Evolutionary conservation across 2,329 filamentous ascomycete species (phyloP), one percentile per base, ranked within the genome.

Genomic region (Exophiala oligosperma): DNA sequence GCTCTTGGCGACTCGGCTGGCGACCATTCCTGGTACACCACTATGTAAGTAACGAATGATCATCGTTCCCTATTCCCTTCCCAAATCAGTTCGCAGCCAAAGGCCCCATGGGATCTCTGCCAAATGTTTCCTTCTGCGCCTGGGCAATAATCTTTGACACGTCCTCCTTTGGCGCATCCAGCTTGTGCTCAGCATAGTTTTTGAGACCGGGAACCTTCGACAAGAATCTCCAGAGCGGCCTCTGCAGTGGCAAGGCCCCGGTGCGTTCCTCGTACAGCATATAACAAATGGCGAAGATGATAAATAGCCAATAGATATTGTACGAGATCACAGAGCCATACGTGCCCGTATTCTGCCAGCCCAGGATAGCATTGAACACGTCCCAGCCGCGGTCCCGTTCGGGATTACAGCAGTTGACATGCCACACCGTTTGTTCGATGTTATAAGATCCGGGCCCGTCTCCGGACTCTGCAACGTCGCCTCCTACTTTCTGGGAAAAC

Each of bases 261-360:
- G 46, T 48, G 11, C 46, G 46, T 11, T 48, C 46, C 28, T 48
- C 46, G 46, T 48, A 48, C 11, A 48, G 24, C 46, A 48, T 48
- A n/a, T 3, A 48, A 14, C 23, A 48, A 70, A 93, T 90, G 4
- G 80, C 81, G 14, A 79, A 60, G 56, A 92, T 91, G 64, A 91
- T 80, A 7, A 78, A 79, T 51, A 94, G 74, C 92, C 91, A 96
- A 77, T 96, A 96, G n/a, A 93, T 58, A 70, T 94, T 95, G 77
- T 96, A 96, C 1, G 89, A 86, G 62, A 96, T 85, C 63, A 96
- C 88, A 1, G 90, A 92, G 52, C 91, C 91, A 67, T 93, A 92
- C 1, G 91, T 95, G 4, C 90, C 92, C 11, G 89, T 91, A 76
- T 96, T 96, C 60, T 86, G 84, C 92, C 92, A 96, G 58, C 92